These are phyloP conservation scores for Lasiosphaeria hispida DNA, from an alignment of 495 filamentous ascomycete genomes.

Conservation along the genomic window DNA sequence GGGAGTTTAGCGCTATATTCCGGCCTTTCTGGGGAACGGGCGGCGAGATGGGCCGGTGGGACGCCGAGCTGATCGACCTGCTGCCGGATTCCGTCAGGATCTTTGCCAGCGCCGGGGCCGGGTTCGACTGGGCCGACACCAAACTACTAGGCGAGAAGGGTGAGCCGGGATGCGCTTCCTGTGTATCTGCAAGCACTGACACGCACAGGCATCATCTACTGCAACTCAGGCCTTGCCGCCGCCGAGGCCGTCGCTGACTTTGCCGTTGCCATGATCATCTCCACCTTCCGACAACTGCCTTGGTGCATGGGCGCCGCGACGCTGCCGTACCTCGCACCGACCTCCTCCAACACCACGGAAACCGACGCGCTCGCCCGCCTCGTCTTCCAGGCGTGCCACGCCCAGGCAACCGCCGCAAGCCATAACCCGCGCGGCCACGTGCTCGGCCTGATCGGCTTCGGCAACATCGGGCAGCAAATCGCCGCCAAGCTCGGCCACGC, in stretches of 20 bases:
- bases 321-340: constrained; percentile 27
- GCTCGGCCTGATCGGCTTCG: constrained; percentile 65
- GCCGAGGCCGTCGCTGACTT: constrained; percentile 68
- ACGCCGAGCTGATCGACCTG: constrained; percentile 63
- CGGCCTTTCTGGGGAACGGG: constrained; percentile 78
- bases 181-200: background rate
- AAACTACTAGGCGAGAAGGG: constrained; percentile 64
- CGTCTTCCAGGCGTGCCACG: constrained; percentile 56
- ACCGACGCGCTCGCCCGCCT: constrained; percentile 6
- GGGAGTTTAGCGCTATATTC: constrained; percentile 70
- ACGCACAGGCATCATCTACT: constrained; percentile 62
- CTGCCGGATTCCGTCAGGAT: constrained; percentile 64
- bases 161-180: constrained; percentile 32
- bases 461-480: constrained; percentile 66
- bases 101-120: constrained; percentile 70
- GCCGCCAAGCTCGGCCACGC: constrained; percentile 56
- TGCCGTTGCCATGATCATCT: constrained; percentile 61
- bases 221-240: constrained; percentile 65
- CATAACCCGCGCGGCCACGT: constrained; percentile 56
- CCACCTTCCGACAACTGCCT: constrained; percentile 61
- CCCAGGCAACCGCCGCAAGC: constrained; percentile 51
- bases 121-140: constrained; percentile 76
- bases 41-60: constrained; percentile 76
- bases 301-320: constrained; percentile 59
- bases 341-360: background rate